phyloP scores from a whole-genome alignment of 768 basidiomycete genomes.

The Podaxis pistillaris region DNA sequence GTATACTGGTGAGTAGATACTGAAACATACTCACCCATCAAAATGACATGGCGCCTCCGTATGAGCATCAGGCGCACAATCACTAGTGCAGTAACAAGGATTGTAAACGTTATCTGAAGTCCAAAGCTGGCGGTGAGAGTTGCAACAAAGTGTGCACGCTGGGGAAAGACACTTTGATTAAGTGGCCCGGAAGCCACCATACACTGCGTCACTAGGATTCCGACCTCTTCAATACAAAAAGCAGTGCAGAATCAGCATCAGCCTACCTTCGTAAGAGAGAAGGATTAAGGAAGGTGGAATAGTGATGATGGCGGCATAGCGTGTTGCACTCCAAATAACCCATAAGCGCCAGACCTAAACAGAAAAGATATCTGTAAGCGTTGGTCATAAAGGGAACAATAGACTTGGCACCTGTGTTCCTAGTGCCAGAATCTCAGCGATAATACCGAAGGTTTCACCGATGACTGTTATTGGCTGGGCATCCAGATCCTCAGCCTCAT shows the following conservation, averaged over 20 bases:
- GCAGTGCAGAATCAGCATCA: no score
- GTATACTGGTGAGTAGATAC: background rate
- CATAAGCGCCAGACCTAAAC: background rate
- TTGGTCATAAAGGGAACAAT: background rate
- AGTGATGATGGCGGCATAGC: background rate
- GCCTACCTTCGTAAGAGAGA: background rate
- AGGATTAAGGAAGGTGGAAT: background rate
- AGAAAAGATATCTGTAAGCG: background rate
- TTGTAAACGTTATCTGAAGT: background rate
- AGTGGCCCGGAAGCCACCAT: background rate
- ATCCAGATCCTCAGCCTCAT: background rate
- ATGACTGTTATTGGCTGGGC: no score
- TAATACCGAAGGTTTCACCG: no score
- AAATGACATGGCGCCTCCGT: background rate
- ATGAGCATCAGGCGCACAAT: background rate
- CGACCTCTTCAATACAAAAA: background rate
- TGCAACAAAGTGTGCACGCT: background rate
- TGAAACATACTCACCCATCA: background rate
- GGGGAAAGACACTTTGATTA: background rate
- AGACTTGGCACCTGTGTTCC: background rate
- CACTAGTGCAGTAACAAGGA: background rate
- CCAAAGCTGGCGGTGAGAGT: background rate
- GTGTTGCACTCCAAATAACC: constrained; percentile 3
- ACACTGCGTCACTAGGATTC: background rate
- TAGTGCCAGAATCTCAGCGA: no score